These are phyloP conservation scores for Ogataea thermomethanolica DNA, from an alignment of 805 yeast species.

Conservation along the genomic window DNA sequence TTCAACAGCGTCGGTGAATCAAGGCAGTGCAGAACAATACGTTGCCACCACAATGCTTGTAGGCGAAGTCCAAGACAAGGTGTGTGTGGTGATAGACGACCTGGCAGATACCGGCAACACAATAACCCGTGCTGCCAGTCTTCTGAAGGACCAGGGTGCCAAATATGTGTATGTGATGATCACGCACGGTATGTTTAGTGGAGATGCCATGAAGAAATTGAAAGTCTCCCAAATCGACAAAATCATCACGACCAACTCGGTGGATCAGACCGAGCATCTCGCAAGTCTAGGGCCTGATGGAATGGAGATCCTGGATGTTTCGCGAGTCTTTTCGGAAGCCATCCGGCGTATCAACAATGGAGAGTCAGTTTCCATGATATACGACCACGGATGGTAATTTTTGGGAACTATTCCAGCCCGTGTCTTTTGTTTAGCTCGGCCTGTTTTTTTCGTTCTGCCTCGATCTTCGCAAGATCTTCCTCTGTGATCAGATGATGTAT, in stretches of 20 bases:
- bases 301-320: constrained; percentile 77
- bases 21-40: constrained; percentile 19
- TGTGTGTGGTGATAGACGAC: constrained; percentile 91
- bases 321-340: constrained; percentile 88
- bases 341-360: constrained; percentile 96
- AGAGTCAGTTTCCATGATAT: constrained; percentile 89
- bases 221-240: constrained; percentile 70
- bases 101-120: constrained; percentile 92
- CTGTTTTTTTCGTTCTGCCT: constrained; percentile 34
- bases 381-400: constrained; percentile 69
- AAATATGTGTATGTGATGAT: constrained; percentile 78
- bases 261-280: constrained; percentile 70
- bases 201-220: constrained; percentile 80
- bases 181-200: constrained; percentile 91
- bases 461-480: constrained; percentile 48
- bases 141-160: constrained; percentile 92
- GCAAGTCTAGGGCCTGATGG: constrained; percentile 48
- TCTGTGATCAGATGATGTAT: constrained; percentile 67
- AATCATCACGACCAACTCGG: constrained; percentile 83
- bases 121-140: constrained; percentile 84
- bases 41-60: constrained; percentile 90
- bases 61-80: constrained; percentile 85
- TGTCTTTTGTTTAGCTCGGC: constrained; percentile 17
- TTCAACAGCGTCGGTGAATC: constrained; percentile 18
- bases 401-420: constrained; percentile 1